Evolutionary conservation across 495 filamentous ascomycete species (phyloP), one percentile per base, ranked within the genome.

Genomic region (Xeromyces bisporus): DNA sequence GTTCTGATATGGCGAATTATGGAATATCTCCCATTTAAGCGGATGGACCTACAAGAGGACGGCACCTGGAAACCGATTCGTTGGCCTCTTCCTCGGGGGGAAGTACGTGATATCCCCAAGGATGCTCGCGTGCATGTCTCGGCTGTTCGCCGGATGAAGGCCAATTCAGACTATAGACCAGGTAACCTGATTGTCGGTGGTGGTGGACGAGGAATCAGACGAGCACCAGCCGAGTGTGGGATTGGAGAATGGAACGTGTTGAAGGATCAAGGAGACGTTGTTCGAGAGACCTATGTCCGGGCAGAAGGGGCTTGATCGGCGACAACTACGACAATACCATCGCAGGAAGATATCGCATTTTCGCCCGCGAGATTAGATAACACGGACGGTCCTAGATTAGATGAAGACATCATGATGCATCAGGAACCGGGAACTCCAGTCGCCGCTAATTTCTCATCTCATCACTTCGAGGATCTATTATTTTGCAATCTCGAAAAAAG

Each of bases 141-240:
- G 6, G 84, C 80, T 0, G 71, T 92, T 23, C 63, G 65, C 12
- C 64, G 83, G 1, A 80, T 89, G 78, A 46, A 75, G 26, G 52
- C 60, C 5, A 58, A 85, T 38, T 42, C 56, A 0, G 53, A 44
- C 0, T 92, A 89, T 41, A 63, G 82, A 0, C 83, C 83, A 0
- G 83, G 81, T 0, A 92, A 92, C 41, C 47, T 89, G 31, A 77
- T 91, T 26, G 47, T 83, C 7, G 81, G 82, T 9, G 82, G 82
- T 1, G 83, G 82, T 7, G 83, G 83, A 1, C 58, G 80, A 13
- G 83, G 80, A 2, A 56, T 73, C 0, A 60, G 66, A 14, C 42
- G 38, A 10, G 83, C 82, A 0, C 74, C 79, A 0, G 48, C 59
- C 10, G 46, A 71, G 23, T 42, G 62, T 28, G 77, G 78, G 1